Base-by-base conservation (phyloP, 805 yeast species). In the Saccharomycopsis malanga region DNA sequence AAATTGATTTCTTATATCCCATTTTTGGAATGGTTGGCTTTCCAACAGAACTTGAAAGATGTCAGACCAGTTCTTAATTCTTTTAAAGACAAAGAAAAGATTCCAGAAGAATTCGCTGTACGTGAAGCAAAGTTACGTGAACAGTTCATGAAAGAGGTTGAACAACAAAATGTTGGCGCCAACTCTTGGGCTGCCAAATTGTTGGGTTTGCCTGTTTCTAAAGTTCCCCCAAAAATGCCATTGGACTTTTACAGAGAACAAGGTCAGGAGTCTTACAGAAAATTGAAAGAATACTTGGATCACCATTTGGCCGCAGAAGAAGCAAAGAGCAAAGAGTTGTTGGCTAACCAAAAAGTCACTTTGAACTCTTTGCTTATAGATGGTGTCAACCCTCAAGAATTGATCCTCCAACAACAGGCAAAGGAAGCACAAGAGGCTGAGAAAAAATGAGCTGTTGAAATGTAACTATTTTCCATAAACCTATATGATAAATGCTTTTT, bases 1-100 rank as follows among this genome's bases (percentile, higher is more conserved):
- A 72, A 73, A 48, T 74, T 93, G 59, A 72, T 93, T 56, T 74
- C 74, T 58, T 69, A 89, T 67, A 87, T 93, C 60, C 97, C 98
- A 49, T 82, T 93, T 69, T 77, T 93, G 57, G 99, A 93, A 69
- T 93, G 86, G 69, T 68, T 93, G 52, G 98, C 96, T 14, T 85
- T 95, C 14, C 95, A 87, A 65, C 68, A 64, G 27, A 72, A 69
- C 54, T 72, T 85, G 57, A 77, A 77, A 64, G 98, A 93, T 65
- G 93, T 93, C 46, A 85, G 97, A 68, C 95, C 95, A 27, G 77
- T 88, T 30, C 70, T 94, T 57, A 71, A 74, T 54, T 77, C 95
- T 5, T 93, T 81, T 68, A 64, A 72, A 30, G 85, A 80, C 61
- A 79, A 79, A 61, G 63, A 70, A 46, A 65, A 81, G 38, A 77